Conservation (phyloP, 2,329 filamentous ascomycete genomes). For the Diplodia intermedia region DNA sequence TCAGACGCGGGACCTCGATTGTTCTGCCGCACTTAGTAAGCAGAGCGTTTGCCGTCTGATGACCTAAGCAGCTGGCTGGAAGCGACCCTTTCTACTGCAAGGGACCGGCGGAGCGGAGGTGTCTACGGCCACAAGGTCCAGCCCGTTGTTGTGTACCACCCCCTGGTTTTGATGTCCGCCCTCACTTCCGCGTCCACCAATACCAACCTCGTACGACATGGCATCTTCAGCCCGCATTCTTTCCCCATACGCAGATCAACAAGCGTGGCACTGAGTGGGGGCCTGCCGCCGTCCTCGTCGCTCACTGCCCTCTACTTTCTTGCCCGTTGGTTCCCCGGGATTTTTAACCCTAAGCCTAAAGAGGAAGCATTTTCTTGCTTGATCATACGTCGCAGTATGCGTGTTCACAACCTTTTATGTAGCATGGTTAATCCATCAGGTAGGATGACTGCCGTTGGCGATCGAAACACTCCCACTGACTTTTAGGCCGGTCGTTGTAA, state of each 20-base stretch:
- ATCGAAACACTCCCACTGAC: not conserved
- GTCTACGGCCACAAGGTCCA: not conserved
- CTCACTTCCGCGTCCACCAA: not conserved
- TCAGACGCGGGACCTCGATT: not conserved
- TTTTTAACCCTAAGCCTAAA: not conserved
- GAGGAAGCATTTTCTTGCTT: not conserved
- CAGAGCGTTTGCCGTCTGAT: not conserved
- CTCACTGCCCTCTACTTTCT: not conserved
- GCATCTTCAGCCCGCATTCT: slow-evolving; percentile 19
- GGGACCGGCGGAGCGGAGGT: not conserved
- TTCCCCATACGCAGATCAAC: not conserved
- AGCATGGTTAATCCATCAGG: no score
- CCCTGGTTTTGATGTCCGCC: not conserved
- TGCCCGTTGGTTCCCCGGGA: not conserved
- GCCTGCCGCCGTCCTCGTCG: not conserved
- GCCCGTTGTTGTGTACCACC: not conserved
- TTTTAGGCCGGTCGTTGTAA: not conserved
- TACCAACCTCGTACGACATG: not conserved
- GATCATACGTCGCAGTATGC: not conserved
- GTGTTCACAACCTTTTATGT: no score
- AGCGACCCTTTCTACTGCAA: slow-evolving; percentile 1
- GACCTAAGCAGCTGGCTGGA: not conserved
- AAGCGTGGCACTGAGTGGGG: not conserved
- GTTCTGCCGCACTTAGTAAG: not conserved
- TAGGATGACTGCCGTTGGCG: not conserved